Conservation (phyloP, 2,329 filamentous ascomycete genomes). For the Ophiognomonia clavigignenti-juglandacearum region DNA sequence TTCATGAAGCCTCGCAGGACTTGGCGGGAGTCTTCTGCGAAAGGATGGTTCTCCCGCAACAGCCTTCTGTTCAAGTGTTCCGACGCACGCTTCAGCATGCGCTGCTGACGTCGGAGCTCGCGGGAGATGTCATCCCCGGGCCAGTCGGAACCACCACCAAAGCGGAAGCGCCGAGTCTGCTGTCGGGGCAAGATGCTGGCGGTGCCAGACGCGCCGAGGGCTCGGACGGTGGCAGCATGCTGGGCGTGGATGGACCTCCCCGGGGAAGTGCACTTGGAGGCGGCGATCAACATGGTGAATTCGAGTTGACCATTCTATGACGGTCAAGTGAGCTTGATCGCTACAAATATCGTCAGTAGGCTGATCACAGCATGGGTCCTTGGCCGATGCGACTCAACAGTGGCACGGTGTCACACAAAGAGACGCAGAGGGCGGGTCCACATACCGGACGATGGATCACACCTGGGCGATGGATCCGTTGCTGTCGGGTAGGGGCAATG, state of each 20-base stretch:
- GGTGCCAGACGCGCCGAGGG: slow-evolving; percentile 16
- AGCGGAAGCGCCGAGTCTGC: slow-evolving; percentile 43
- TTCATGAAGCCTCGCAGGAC: slow-evolving; percentile 37
- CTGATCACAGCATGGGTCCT: too few species aligned
- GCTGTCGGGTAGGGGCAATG: too few species aligned
- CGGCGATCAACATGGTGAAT: slow-evolving; percentile 29
- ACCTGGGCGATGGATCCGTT: too few species aligned
- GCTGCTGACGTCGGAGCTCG: slow-evolving; percentile 40
- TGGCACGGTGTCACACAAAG: too few species aligned
- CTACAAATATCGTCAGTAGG: background rate
- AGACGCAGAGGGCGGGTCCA: too few species aligned
- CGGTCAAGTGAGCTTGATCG: background rate
- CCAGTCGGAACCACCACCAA: slow-evolving; percentile 46
- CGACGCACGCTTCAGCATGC: slow-evolving; percentile 37
- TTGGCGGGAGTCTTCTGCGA: slow-evolving; percentile 29
- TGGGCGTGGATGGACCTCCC: slow-evolving; percentile 21
- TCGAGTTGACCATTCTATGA: slow-evolving; percentile 5
- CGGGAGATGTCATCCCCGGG: slow-evolving; percentile 34
- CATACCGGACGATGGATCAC: too few species aligned
- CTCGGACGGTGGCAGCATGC: slow-evolving; percentile 15
- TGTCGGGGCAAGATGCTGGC: slow-evolving; percentile 24
- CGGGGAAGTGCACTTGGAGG: slow-evolving; percentile 25
- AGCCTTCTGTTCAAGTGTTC: slow-evolving; percentile 39
- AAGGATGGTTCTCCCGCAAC: slow-evolving; percentile 39
- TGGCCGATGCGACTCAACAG: too few species aligned